Evolutionary conservation across 495 filamentous ascomycete genomes (phyloP).

Genomic region (Neurospora sp.): DNA sequence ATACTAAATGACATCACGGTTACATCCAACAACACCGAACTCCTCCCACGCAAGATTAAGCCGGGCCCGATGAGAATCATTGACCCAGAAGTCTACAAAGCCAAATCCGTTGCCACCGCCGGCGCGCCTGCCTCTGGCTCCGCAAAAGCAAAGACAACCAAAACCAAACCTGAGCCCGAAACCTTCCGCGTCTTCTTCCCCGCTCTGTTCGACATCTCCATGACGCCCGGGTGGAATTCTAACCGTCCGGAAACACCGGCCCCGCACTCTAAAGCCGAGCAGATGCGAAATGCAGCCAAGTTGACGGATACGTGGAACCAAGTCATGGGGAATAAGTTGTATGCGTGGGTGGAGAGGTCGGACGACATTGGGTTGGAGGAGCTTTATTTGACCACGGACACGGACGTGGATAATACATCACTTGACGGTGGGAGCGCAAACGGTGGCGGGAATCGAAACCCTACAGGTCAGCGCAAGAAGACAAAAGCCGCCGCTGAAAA

Average conservation of each 20-base stretch:
- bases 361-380: not conserved
- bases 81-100: not conserved
- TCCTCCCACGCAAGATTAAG: not conserved
- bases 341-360: slow-evolving; percentile 17
- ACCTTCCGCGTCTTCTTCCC: slow-evolving; percentile 34
- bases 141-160: not conserved
- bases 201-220: slow-evolving; percentile 32
- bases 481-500: not conserved
- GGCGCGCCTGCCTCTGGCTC: not conserved
- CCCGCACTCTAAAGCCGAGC: slow-evolving; percentile 20
- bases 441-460: not conserved
- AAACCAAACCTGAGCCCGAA: not conserved
- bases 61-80: slow-evolving; percentile 8
- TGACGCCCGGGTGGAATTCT: slow-evolving; percentile 32
- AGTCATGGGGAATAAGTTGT: slow-evolving; percentile 12
- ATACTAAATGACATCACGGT: slow-evolving; percentile 14
- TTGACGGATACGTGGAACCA: slow-evolving; percentile 25
- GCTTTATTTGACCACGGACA: not conserved
- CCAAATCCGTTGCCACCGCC: not conserved
- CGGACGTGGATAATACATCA: slow-evolving; percentile 2
- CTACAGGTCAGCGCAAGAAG: not conserved
- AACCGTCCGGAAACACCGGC: slow-evolving; percentile 15
- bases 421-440: not conserved
- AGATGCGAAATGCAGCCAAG: slow-evolving; percentile 27
- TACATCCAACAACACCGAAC: slow-evolving; percentile 1